phyloP scores from a whole-genome alignment of 2,329 filamentous ascomycete species.

The Madurella mycetomatis region DNA sequence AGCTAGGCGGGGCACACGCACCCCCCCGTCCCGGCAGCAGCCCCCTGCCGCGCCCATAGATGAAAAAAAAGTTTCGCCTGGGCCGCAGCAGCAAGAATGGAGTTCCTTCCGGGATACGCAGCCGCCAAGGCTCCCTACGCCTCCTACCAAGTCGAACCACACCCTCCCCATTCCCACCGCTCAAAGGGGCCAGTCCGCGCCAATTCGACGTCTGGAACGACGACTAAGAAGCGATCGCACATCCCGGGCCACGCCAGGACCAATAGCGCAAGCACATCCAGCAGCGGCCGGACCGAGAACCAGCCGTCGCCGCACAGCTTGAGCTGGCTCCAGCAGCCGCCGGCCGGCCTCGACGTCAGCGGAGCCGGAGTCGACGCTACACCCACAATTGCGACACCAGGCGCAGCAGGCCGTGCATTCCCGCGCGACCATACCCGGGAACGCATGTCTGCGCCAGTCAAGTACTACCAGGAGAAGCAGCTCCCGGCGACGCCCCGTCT shows the following conservation, averaged over 20 bases:
- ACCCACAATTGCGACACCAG: conserved; percentile 7
- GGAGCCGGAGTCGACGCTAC: conserved; percentile 9
- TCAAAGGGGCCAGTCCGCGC: conserved; percentile 24
- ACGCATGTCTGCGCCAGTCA: conserved; percentile 22
- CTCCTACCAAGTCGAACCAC: conserved; percentile 26
- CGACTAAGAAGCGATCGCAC: conserved; percentile 23
- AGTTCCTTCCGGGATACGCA: conserved; percentile 28
- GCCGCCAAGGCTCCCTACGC: conserved; percentile 27
- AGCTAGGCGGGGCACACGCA: conserved; percentile 8
- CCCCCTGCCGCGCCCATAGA: neutral
- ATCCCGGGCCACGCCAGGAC: conserved; percentile 30
- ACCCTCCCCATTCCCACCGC: conserved; percentile 17
- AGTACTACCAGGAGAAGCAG: conserved; percentile 28
- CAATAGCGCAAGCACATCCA: conserved; percentile 30
- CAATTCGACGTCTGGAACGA: conserved; percentile 26
- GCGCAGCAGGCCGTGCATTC: conserved; percentile 1
- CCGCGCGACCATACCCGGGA: conserved; percentile 20
- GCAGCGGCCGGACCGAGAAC: conserved; percentile 23
- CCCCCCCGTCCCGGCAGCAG: conserved; percentile 9
- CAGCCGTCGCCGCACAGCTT: conserved; percentile 12
- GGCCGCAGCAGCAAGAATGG: conserved; percentile 19
- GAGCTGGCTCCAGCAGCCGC: conserved; percentile 15
- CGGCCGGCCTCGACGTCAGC: conserved; percentile 12
- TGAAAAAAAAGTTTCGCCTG: conserved; percentile 8
- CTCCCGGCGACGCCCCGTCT: conserved; percentile 27